Percentiles rank a stretch among this genome's conserved stretches.
phyloP scores from a whole-genome alignment of 2,329 filamentous ascomycete genomes.

The Talaromyces albobiverticillius region DNA sequence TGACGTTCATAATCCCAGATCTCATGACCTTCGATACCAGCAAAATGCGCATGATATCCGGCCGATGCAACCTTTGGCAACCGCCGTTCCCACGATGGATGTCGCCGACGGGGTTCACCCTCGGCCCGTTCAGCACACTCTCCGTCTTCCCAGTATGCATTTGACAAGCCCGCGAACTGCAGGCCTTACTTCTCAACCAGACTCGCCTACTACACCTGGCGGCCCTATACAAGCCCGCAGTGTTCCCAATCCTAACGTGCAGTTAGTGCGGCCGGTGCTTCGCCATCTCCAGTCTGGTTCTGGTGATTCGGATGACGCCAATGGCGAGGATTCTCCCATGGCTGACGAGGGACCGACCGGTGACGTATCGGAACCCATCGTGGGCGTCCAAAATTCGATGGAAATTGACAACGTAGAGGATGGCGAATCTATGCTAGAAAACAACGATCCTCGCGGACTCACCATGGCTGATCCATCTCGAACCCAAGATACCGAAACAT shows the following conservation, averaged over 20 bases:
- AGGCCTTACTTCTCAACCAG: slow-evolving; percentile 79
- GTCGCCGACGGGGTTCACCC: slow-evolving; percentile 68
- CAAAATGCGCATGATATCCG: slow-evolving; percentile 52
- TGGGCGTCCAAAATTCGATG: slow-evolving; percentile 76
- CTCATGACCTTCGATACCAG: slow-evolving; percentile 37
- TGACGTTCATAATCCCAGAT: slow-evolving; percentile 50
- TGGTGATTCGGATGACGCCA: slow-evolving; percentile 82
- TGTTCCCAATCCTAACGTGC: slow-evolving; percentile 53
- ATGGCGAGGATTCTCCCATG: slow-evolving; percentile 76
- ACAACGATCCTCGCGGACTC: slow-evolving; percentile 68
- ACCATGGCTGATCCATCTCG: slow-evolving; percentile 77
- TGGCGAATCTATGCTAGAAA: slow-evolving; percentile 72
- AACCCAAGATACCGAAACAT: slow-evolving; percentile 81
- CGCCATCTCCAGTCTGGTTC: slow-evolving; percentile 83
- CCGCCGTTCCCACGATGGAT: slow-evolving; percentile 66
- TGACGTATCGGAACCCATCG: slow-evolving; percentile 63
- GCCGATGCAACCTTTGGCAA: slow-evolving; percentile 64
- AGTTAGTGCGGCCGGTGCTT: slow-evolving; percentile 76
- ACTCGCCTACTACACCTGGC: slow-evolving; percentile 82
- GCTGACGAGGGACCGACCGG: slow-evolving; percentile 58
- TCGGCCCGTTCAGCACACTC: slow-evolving; percentile 74
- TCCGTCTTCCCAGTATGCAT: slow-evolving; percentile 77
- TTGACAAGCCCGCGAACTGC: slow-evolving; percentile 28
- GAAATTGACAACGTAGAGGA: slow-evolving; percentile 87
- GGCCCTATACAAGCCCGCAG: slow-evolving; percentile 61